Base-by-base conservation (phyloP, 2,329 filamentous ascomycete genomes). In the Cladosporium sp. region DNA sequence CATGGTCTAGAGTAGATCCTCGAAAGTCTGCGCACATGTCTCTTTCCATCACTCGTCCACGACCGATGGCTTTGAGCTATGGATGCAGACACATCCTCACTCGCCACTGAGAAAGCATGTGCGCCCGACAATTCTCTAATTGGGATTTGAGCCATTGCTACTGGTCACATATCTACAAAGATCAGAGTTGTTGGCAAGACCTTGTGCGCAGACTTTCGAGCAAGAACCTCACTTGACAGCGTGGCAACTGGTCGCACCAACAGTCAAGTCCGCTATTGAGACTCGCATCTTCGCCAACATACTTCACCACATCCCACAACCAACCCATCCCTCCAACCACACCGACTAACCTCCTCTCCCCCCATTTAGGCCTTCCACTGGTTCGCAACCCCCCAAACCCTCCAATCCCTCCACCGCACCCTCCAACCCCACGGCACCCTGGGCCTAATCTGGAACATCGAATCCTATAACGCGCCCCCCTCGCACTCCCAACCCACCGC, bases 361-460 rank as follows among this genome's bases (percentile, higher is more conserved):
- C 52, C 21, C n/a, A 26, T 41, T 32, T 68, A 80, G 78, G 76
- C 76, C 44, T 80, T 80, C 71, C 78, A 81, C 73, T 81, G 90
- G 90, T 92, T 92, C 78, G 87, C 89, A 47, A 90, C 84, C 63
- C 78, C 83, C 51, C 82, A 86, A 41, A 81, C 89, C 0, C 78
- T 93, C 32, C 77, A 80, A 55, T 89, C 92, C 71, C 89, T 92
- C n/a, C 84, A 87, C 70, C 85, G 89, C 57, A 84, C 90, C 0
- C 78, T 92, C 58, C 85, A 84, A 72, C 87, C 87, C 0, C 84
- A 83, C 7, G 85, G 85, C 7, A 81, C 82, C 32, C 80, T 92
- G 32, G 90, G 87, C 15, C 77, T 91, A 75, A 88, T 92, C 63
- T 92, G 90, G 90, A 92, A 70, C 57, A 68, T 73, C 32, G 72